A percentile compares a stretch with the other conserved stretches of the same genome.
These are phyloP conservation scores for Atkinsonella hypoxylon DNA, from an alignment of 2,329 filamentous ascomycete species.

Conservation along the genomic window DNA sequence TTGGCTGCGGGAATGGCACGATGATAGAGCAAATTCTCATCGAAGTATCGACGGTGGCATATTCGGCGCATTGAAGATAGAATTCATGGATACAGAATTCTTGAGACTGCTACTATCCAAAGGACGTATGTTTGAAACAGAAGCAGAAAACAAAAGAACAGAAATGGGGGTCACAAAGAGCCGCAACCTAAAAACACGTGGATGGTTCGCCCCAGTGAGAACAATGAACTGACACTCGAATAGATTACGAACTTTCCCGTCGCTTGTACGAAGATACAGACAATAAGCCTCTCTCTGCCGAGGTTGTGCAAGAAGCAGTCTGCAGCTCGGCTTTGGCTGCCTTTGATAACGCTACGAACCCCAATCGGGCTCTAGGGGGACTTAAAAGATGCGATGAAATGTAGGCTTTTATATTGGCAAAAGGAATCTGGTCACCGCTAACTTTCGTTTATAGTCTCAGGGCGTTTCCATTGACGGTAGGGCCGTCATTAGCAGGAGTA, in stretches of 20 bases:
- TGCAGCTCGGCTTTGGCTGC: conserved; percentile 52
- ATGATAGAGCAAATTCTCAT: conserved; percentile 20
- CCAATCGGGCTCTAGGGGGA: conserved; percentile 62
- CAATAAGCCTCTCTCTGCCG: conserved; percentile 34
- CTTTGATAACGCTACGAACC: conserved; percentile 75
- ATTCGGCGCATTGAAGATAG: conserved; percentile 46
- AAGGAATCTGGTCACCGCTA: neutral
- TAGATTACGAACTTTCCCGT: conserved; percentile 50
- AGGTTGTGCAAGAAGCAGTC: conserved; percentile 47
- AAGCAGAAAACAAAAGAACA: neutral
- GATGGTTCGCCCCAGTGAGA: neutral
- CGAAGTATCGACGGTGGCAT: conserved; percentile 44
- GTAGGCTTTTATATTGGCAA: conserved; percentile 29
- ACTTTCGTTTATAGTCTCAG: conserved; percentile 36
- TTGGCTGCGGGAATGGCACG: conserved; percentile 65
- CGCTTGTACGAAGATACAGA: conserved; percentile 46
- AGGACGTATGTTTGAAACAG: conserved; percentile 35
- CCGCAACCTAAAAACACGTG: too few relatives aligned
- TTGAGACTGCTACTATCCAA: conserved; percentile 54
- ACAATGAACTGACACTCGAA: conserved; percentile 6
- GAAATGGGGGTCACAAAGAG: too few relatives aligned
- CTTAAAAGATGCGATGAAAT: conserved; percentile 69
- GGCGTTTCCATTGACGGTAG: conserved; percentile 49
- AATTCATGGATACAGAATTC: conserved; percentile 57
- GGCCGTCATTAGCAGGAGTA: conserved; percentile 35